Evolutionary conservation across 75 land plant species (phyloP).

Genomic region (Picea glauca): DNA sequence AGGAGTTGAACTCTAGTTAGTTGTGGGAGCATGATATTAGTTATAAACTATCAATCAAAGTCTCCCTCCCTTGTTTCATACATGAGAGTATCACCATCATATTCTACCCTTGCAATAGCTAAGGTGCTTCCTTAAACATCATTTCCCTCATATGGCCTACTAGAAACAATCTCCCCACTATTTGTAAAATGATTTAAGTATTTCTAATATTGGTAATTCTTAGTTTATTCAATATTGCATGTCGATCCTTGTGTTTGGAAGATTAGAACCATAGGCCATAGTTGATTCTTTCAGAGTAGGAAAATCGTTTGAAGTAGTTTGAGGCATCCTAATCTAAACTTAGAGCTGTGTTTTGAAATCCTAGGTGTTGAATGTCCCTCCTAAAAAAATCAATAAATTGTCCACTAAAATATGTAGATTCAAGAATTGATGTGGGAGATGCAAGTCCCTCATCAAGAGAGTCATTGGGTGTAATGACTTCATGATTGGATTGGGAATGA

Average conservation of each 20-base stretch:
- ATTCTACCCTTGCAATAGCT: background rate
- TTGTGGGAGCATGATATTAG: too few species aligned
- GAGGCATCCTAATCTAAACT: background rate
- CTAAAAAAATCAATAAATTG: background rate
- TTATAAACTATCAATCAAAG: background rate
- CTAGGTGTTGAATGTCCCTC: background rate
- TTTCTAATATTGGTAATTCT: conserved; percentile 6
- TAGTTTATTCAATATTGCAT: background rate
- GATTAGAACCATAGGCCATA: background rate
- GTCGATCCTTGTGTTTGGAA: conserved; percentile 1
- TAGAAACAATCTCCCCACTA: conserved; percentile 15
- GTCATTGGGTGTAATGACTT: conserved; percentile 41
- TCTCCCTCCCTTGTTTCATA: background rate
- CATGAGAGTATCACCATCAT: conserved; percentile 15
- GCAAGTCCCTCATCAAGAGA: conserved; percentile 12
- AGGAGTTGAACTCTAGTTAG: too few species aligned
- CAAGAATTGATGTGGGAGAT: background rate
- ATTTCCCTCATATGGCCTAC: conserved; percentile 6
- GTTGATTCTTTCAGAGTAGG: background rate
- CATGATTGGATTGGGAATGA: conserved; percentile 1
- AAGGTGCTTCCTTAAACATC: conserved; percentile 4
- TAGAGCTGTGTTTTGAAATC: background rate
- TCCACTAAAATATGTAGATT: background rate
- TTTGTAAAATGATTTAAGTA: background rate
- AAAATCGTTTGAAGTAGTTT: background rate